A percentile compares a stretch with the other conserved stretches of the same genome.
Evolutionary conservation across 306 rosid species (phyloP).

Genomic region (Medicago truncatula): DNA sequence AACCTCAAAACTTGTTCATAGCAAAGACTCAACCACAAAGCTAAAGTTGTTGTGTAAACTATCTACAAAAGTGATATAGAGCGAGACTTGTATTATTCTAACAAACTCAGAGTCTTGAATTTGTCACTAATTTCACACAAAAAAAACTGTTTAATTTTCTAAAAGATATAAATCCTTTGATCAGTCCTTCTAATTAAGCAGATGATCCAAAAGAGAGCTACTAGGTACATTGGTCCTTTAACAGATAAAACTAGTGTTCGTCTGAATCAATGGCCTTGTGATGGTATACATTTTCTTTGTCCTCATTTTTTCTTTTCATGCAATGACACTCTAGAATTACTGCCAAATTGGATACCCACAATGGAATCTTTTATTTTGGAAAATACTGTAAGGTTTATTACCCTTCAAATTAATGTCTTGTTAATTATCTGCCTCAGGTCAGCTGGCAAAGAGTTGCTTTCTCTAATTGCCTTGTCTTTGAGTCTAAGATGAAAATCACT

Average conservation of each 20-base stretch:
- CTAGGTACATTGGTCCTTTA: constrained; percentile 71
- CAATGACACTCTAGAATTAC: constrained; percentile 55
- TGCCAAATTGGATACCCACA: constrained; percentile 74
- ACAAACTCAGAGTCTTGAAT: no score
- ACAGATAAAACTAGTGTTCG: constrained; percentile 44
- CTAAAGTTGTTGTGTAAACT: no score
- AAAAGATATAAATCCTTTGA: not conserved
- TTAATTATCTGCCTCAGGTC: constrained; percentile 47
- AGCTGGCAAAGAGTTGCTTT: constrained; percentile 60
- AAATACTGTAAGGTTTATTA: constrained; percentile 61
- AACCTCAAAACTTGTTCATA: no score
- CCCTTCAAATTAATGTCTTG: not conserved
- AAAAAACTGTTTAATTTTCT: not conserved
- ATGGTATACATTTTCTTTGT: constrained; percentile 53
- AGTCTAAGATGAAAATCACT: constrained; percentile 66
- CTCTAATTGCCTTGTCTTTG: constrained; percentile 73
- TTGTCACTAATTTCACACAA: no score
- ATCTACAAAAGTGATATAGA: no score
- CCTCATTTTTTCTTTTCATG: constrained; percentile 17
- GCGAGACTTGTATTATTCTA: no score
- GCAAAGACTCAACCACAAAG: no score
- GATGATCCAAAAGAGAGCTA: constrained; percentile 85
- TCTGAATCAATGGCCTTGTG: constrained; percentile 86
- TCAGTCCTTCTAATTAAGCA: constrained; percentile 1
- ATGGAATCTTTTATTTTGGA: constrained; percentile 60